phyloP scores from a whole-genome alignment of 345 rosid genomes.

The Triadica sebifera region DNA sequence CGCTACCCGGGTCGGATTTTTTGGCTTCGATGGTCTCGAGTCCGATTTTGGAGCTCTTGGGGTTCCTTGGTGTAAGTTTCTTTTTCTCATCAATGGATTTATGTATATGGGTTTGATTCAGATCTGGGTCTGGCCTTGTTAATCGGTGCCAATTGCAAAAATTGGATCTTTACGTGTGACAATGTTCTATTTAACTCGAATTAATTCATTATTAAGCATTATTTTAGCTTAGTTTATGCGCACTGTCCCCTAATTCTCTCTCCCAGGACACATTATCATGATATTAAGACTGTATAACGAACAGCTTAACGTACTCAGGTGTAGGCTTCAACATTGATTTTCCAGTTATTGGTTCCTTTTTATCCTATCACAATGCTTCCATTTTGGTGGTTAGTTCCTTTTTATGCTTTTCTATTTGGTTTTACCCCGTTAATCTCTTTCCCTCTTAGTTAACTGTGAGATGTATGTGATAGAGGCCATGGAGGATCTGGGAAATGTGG shows the following conservation, averaged over 20 bases:
- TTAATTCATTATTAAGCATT: neutral
- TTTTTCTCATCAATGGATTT: neutral
- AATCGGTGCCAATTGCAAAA: neutral
- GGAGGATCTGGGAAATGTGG: neutral
- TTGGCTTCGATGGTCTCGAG: constrained; percentile 71
- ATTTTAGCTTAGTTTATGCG: neutral
- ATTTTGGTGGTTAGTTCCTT: too few relatives aligned
- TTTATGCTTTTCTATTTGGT: too few relatives aligned
- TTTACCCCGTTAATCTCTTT: too few relatives aligned
- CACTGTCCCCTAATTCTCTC: neutral
- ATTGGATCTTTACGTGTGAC: constrained; percentile 2
- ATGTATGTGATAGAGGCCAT: neutral
- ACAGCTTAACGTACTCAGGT: neutral
- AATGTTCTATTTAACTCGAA: too few relatives aligned
- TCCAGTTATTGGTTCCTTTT: neutral
- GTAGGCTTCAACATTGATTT: neutral
- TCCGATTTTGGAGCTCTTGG: constrained; percentile 92
- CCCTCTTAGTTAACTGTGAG: too few relatives aligned
- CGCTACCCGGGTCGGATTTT: constrained; percentile 62
- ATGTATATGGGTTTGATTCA: neutral
- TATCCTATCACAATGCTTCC: too few relatives aligned
- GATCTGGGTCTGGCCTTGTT: constrained; percentile 19
- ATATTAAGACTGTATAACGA: neutral
- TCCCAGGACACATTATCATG: neutral
- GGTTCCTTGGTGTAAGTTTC: constrained; percentile 96